A percentile compares a stretch with the other conserved stretches of the same genome.
Evolutionary conservation across 805 yeast species (phyloP).

Genomic region (Yarrowia osloensis): DNA sequence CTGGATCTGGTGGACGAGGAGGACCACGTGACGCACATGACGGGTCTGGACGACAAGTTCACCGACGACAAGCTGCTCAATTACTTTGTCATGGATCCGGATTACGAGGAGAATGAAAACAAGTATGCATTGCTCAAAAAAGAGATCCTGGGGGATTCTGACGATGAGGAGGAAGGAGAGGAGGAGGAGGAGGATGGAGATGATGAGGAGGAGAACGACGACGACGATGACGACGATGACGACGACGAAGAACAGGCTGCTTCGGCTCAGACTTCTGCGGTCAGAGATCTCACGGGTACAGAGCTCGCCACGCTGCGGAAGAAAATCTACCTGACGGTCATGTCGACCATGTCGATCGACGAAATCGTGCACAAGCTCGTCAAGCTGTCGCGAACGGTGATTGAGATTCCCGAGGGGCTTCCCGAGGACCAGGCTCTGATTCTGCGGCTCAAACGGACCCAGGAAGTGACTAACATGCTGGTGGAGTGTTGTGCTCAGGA

Average conservation of each 20-base stretch:
- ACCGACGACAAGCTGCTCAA: constrained; percentile 52
- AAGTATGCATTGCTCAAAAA: constrained; percentile 48
- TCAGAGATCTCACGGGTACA: constrained; percentile 70
- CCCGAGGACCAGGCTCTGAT: constrained; percentile 41
- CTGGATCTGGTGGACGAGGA: constrained; percentile 65
- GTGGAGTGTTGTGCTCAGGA: constrained; percentile 83
- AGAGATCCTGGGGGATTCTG: constrained; percentile 51
- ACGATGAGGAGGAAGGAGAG: constrained; percentile 32
- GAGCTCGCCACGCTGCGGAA: constrained; percentile 68
- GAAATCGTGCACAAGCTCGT: constrained; percentile 89
- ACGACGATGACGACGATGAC: constrained; percentile 34
- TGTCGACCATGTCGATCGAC: constrained; percentile 87
- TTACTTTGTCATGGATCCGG: constrained; percentile 53
- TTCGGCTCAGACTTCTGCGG: constrained; percentile 41
- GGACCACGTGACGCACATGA: constrained; percentile 57
- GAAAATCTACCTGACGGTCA: constrained; percentile 74
- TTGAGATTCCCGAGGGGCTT: constrained; percentile 42
- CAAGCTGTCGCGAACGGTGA: constrained; percentile 39
- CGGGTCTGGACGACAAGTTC: constrained; percentile 56
- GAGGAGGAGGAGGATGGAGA: constrained; percentile 26
- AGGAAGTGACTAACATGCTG: constrained; percentile 67
- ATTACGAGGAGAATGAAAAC: constrained; percentile 54
- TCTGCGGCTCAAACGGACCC: constrained; percentile 46
- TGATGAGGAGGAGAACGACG: constrained; percentile 34
- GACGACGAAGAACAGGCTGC: constrained; percentile 33